Evolutionary conservation across 2,329 filamentous ascomycete genomes (phyloP), one percentile per base, ranked within the genome.

Genomic region (Diaporthe longicolla): DNA sequence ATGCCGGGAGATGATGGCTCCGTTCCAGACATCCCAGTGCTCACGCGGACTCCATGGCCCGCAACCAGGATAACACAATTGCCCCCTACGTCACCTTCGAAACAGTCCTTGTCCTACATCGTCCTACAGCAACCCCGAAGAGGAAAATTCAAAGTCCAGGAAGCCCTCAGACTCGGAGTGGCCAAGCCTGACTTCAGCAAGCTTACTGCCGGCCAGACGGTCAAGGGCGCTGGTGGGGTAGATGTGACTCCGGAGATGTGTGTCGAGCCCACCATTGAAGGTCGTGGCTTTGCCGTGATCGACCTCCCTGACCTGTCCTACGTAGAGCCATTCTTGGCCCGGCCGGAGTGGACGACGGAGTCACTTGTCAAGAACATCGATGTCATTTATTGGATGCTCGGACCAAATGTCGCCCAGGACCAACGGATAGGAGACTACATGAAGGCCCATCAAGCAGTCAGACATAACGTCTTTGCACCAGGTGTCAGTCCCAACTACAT

Each of bases 221-320:
- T 97, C 1, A 83, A 85, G 70, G 91, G 90, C 32, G 84, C 87
- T 19, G 89, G 93, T 78, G 95, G 94, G 6, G 87, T 86, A 9
- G 89, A 88, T 0, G 90, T 99, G 40, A 97, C 93, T 0, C 93
- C 96, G 1, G 93, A 97, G 0, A 97, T 97, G 92, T 95, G 98
- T 1, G 80, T 99, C 69, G 94, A 89, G 1, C 86, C 91, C 15
- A 83, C 88, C 4, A 88, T 91, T 72, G 87, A 89, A 8, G 95
- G 95, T 15, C 89, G 87, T 72, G 95, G 94, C 3, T 87, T 98
- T 76, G 93, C 94, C 11, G 87, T 99, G 10, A 86, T 97, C 54
- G 95, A 98, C 78, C 82, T 99, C 10, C 94, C 95, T 1, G 89
- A 92, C 19, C 76, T 81, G 0, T 89, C 91, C 10, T 95, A 97